Conservation (phyloP, 2,329 filamentous ascomycete genomes). For the Claviceps sp. region DNA sequence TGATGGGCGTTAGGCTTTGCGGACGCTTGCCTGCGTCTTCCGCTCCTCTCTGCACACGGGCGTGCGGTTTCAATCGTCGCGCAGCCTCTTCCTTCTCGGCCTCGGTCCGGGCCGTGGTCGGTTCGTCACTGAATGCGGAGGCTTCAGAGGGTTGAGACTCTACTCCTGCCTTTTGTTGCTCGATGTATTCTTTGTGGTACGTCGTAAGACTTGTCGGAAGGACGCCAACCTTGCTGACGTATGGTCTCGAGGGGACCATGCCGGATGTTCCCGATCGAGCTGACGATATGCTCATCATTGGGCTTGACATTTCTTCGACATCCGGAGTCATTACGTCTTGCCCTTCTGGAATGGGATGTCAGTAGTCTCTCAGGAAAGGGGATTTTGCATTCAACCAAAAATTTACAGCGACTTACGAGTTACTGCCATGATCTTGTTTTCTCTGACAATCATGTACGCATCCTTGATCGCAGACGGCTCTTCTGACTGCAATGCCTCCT, state of each 20-base stretch:
- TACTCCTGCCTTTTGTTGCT: conserved; percentile 46
- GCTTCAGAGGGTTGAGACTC: conserved; percentile 29
- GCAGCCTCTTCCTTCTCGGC: conserved; percentile 74
- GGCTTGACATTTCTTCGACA: conserved; percentile 29
- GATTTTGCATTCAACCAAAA: no score
- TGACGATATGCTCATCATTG: conserved; percentile 41
- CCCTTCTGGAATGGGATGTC: conserved; percentile 17
- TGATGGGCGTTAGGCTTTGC: conserved; percentile 48
- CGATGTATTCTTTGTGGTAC: conserved; percentile 85
- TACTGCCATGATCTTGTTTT: conserved; percentile 93
- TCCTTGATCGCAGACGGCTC: conserved; percentile 98
- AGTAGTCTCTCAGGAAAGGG: conserved; percentile 2
- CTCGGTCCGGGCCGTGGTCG: conserved; percentile 39
- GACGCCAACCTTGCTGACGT: conserved; percentile 79
- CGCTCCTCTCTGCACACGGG: conserved; percentile 54
- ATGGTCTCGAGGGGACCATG: conserved; percentile 36
- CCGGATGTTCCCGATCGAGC: conserved; percentile 39
- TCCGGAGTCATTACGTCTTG: conserved; percentile 22
- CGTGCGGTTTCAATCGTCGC: conserved; percentile 74
- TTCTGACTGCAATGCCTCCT: conserved; percentile 80
- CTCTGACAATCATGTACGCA: conserved; percentile 92
- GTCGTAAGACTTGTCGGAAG: conserved; percentile 81
- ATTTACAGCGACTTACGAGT: conserved; percentile 54
- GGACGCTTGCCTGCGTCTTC: conserved; percentile 50
- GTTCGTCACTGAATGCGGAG: conserved; percentile 33